Base-by-base conservation (phyloP, 2,329 filamentous ascomycete genomes). In the Sarocladiaceae sp. region DNA sequence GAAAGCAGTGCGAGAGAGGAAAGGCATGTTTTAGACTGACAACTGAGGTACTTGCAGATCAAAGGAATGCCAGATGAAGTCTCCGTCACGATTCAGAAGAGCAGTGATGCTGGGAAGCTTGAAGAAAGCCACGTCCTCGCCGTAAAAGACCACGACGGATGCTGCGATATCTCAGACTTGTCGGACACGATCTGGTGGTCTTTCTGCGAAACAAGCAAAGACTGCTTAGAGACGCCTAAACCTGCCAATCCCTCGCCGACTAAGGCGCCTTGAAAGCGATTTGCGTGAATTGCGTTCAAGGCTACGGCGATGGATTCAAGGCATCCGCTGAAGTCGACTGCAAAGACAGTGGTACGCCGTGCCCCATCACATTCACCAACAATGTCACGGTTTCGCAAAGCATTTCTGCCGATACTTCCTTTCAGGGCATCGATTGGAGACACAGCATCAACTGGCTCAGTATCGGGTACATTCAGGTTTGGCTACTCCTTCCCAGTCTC, bases 201-300 rank as follows among this genome's bases (percentile, higher is more conserved):
- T 15, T 47, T 47, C 33, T 47, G 45, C 45, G 33, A 47, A 10
- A 47, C 45, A 2, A 40, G 45, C 16, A 47, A 26, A 39, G 45
- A 47, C 32, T 47, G 45, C 16, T 15, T n/a, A 31, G 32, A 47
- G 37, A 24, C 45, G 45, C 26, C 45, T 44, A 39, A 47, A 40
- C 41, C 45, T 47, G 45, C 18, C 40, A 47, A 37, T 47, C 45
- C 32, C 32, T 47, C 20, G 45, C 45, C 23, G 29, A 44, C 10
- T 44, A 27, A 24, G 45, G 45, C 6, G 20, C 31, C 16, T 24
- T 47, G 24, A 47, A 3, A 23, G 45, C 45, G 24, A 31, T 44
- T 19, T 47, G 45, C 41, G 41, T 47, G 12, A 24, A 47, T 26
- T 47, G 45, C 32, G 12, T 34, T 24, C 45, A 44, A 19, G 45